Percentiles rank a stretch among this genome's conserved stretches.
phyloP scores from a whole-genome alignment of 805 yeast species.

The Teunomyces stri region DNA sequence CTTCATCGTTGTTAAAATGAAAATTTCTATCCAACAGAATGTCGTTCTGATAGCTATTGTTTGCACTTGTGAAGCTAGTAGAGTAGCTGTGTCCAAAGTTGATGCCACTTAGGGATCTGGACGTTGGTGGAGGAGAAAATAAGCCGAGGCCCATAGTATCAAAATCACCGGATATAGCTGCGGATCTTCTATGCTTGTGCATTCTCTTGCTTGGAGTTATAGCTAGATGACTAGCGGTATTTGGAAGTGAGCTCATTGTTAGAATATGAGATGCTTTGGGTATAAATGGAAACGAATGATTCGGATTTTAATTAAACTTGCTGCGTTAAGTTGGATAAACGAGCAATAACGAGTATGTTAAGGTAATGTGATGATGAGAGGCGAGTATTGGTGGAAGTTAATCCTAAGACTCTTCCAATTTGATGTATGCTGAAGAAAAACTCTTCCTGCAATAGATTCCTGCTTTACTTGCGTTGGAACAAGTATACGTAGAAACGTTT shows the following conservation, averaged over 20 bases:
- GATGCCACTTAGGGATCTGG: slow-evolving; percentile 8
- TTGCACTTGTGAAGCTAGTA: not conserved
- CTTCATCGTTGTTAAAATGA: slow-evolving; percentile 35
- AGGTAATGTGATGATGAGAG: no score
- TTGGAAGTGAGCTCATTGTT: slow-evolving; percentile 4
- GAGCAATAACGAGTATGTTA: not conserved
- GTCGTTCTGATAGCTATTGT: slow-evolving; percentile 12
- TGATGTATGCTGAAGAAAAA: not conserved
- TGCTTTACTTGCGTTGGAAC: not conserved
- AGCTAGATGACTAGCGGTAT: not conserved
- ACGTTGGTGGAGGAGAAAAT: slow-evolving; percentile 26
- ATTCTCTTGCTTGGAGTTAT: slow-evolving; percentile 33
- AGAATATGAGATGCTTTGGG: not conserved
- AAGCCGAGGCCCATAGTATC: slow-evolving; percentile 46
- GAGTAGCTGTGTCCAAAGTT: slow-evolving; percentile 2
- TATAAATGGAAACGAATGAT: not conserved
- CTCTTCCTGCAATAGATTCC: no score
- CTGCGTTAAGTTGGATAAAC: not conserved
- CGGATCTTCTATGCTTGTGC: slow-evolving; percentile 82
- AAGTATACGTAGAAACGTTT: not conserved
- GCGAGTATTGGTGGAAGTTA: no score
- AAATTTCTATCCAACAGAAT: slow-evolving; percentile 21
- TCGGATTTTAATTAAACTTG: not conserved
- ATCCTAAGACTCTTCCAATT: no score
- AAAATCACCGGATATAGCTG: slow-evolving; percentile 86